Evolutionary conservation across 2,329 filamentous ascomycete species (phyloP), one percentile per base, ranked within the genome.

Genomic region (Fusarium beomiforme): DNA sequence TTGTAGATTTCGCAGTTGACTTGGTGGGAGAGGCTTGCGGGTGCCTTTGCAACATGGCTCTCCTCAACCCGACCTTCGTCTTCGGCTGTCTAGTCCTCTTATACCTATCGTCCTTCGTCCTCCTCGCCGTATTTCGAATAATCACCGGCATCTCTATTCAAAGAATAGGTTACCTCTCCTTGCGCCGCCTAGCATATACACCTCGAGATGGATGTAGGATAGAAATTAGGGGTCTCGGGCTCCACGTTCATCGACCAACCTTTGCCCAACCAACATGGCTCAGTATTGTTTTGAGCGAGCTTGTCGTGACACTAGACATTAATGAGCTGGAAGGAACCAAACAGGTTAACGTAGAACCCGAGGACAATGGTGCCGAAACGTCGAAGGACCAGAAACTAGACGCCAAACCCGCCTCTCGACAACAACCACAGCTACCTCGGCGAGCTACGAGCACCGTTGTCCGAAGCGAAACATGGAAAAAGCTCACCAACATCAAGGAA

Each of bases 231-330:
- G 93, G 95, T 54, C 86, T 99, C 56, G 94, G 96, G 46, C 86
- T 99, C 75, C 92, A 93, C 62, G 82, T 98, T 70, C 96, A 99
- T 82, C 91, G 95, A 8, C 96, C 96, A 16, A 98, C 96, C 9
- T 98, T 99, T 82, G 94, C 95, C 49, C 94, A 98, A 80, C 96
- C 96, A 46, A 98, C 97, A 69, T 98, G 95, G 94, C 85, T 97
- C 75, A 98, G 95, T 79, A 86, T 99, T 54, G 93, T 96, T 12
- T 83, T 99, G 65, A 93, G 90, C 76, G 96, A 98, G 78, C 85
- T 98, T 53, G 92, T 91, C 53, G 87, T 99, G 54, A 97, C 93
- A 0, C 80, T 98, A 44, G 93, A 99, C 78, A 84, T 94, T 47
- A 87, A 88, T 66, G 87, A 89, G 50, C 81, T 96, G 43, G 88